These are phyloP conservation scores for Salicornia ramosissima DNA, from an alignment of 148 eudicot species.

Conservation along the genomic window DNA sequence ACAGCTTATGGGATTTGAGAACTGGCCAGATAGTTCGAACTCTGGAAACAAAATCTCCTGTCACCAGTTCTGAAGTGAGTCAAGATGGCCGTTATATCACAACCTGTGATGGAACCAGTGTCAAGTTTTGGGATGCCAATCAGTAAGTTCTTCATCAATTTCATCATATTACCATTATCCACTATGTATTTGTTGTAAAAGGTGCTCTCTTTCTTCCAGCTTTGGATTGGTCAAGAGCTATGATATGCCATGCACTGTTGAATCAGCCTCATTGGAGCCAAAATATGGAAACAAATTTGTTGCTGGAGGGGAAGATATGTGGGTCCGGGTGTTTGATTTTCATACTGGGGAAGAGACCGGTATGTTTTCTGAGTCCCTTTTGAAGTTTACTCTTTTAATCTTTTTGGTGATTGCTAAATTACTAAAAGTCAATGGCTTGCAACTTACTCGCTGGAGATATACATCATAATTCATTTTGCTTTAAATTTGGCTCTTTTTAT, in stretches of 20 bases:
- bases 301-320: constrained; percentile 97
- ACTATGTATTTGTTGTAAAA: not conserved
- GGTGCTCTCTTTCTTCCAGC: constrained; percentile 34
- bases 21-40: constrained; percentile 69
- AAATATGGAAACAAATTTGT: constrained; percentile 80
- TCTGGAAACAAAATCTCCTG: constrained; percentile 78
- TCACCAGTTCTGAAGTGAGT: constrained; percentile 92
- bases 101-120: constrained; percentile 81
- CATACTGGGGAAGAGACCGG: constrained; percentile 84
- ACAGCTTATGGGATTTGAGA: constrained; percentile 87
- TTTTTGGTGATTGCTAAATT: not conserved
- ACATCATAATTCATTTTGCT: too few species aligned
- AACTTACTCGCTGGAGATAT: too few species aligned
- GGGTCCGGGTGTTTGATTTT: constrained; percentile 89
- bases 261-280: constrained; percentile 93
- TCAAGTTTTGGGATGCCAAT: constrained; percentile 93
- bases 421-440: too few species aligned
- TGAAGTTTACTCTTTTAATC: not conserved
- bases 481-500: too few species aligned
- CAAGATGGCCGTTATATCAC: constrained; percentile 89
- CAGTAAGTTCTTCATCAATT: constrained; percentile 40
- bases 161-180: constrained; percentile 2
- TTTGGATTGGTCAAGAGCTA: constrained; percentile 89
- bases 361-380: constrained; percentile 16
- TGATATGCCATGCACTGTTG: constrained; percentile 76